phyloP scores from a whole-genome alignment of 176 grass and related monocot species.

The Miscanthus lutarioriparius region DNA sequence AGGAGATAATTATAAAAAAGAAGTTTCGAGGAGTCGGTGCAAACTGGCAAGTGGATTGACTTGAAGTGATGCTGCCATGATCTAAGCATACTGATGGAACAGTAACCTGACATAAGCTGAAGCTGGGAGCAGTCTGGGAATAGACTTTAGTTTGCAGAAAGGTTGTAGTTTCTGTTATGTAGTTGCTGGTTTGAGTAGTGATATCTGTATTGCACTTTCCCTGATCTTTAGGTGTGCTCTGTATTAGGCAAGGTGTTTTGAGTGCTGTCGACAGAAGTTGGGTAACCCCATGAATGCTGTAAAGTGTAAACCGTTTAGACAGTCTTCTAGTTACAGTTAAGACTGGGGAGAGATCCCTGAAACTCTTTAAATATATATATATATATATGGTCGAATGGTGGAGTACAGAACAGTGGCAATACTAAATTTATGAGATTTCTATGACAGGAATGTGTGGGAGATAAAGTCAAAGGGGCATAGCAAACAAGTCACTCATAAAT shows the following conservation, averaged over 20 bases:
- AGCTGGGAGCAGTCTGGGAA: not conserved
- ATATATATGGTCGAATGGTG: no score
- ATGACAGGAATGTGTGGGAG: not conserved
- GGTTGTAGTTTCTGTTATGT: not conserved
- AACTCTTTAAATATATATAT: no score
- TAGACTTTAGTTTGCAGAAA: not conserved
- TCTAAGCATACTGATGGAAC: not conserved
- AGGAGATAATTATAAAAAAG: not conserved
- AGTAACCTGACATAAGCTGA: not conserved
- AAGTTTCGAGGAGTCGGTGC: not conserved
- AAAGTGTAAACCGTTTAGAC: not conserved
- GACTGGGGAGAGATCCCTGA: no score
- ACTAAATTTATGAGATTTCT: no score
- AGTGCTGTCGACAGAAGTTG: not conserved
- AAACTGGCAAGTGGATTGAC: not conserved
- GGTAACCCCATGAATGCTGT: not conserved
- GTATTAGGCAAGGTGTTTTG: not conserved
- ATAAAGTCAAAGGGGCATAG: conserved; percentile 7
- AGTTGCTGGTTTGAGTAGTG: not conserved
- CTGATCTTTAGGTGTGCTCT: not conserved
- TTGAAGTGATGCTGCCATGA: not conserved
- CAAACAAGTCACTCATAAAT: not conserved
- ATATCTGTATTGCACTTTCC: not conserved
- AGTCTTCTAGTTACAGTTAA: not conserved
- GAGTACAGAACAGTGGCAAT: not conserved